Conservation (phyloP, 345 rosid genomes). For the Microcos paniculata region DNA sequence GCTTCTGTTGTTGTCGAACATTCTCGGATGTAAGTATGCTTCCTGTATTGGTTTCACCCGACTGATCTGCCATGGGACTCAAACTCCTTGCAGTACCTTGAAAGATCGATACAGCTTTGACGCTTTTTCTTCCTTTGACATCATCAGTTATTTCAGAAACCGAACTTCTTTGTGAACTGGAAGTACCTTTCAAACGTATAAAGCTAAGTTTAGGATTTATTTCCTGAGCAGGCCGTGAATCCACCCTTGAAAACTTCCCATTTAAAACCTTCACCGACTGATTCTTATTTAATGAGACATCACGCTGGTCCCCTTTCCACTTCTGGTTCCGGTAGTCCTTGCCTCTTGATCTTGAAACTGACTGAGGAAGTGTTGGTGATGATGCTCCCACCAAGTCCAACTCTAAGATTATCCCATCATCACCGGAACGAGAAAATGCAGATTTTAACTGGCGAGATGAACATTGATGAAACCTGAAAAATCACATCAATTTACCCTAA, state of each 20-base stretch:
- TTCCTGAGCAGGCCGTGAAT: slow-evolving; percentile 20
- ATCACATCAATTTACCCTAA: background rate
- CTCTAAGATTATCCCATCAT: slow-evolving; percentile 21
- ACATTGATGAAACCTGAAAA: slow-evolving; percentile 56
- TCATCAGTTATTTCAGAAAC: slow-evolving; percentile 28
- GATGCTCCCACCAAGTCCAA: slow-evolving; percentile 23
- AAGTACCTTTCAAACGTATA: slow-evolving; percentile 30
- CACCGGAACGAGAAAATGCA: slow-evolving; percentile 33
- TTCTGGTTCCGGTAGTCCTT: slow-evolving; percentile 41
- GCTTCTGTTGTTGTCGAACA: slow-evolving; percentile 26
- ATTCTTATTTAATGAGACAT: slow-evolving; percentile 22
- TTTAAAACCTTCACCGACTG: slow-evolving; percentile 31
- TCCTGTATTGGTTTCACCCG: slow-evolving; percentile 25
- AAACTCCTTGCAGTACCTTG: slow-evolving; percentile 14
- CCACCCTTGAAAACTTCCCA: slow-evolving; percentile 22
- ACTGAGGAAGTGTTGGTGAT: slow-evolving; percentile 47
- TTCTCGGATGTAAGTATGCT: slow-evolving; percentile 43
- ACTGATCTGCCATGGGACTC: slow-evolving; percentile 22
- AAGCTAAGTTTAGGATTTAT: slow-evolving; percentile 34
- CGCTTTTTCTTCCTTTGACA: slow-evolving; percentile 13
- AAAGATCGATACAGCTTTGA: slow-evolving; percentile 11
- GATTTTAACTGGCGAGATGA: slow-evolving; percentile 51
- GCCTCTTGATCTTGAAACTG: slow-evolving; percentile 65
- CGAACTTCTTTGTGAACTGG: slow-evolving; percentile 24
- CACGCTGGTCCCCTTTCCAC: slow-evolving; percentile 21